Conservation (phyloP, 495 filamentous ascomycete species). For the Penicillium parvum region DNA sequence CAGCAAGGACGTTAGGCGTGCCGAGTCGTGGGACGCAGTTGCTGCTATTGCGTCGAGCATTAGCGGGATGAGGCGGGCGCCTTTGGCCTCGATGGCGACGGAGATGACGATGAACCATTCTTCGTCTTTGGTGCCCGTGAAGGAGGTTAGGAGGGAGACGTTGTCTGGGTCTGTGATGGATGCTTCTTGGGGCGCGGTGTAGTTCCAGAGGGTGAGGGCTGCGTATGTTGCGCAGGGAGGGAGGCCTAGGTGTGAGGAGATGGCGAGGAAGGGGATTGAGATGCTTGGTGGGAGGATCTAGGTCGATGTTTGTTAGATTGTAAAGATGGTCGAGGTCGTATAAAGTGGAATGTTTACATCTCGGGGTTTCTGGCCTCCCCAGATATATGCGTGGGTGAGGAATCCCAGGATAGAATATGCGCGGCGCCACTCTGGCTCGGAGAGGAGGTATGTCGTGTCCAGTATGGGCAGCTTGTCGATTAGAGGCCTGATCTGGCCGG, state of each 20-base stretch:
- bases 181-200: conserved; percentile 65
- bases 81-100: conserved; percentile 90
- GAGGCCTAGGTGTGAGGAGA: conserved; percentile 77
- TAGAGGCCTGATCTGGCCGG: conserved; percentile 65
- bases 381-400: conserved; percentile 88
- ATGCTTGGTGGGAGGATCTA: conserved; percentile 78
- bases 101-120: conserved; percentile 97
- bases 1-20: conserved; percentile 65
- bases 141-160: conserved; percentile 73
- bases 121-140: conserved; percentile 90
- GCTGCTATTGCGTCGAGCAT: conserved; percentile 84
- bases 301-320: background rate
- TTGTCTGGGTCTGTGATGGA: conserved; percentile 79
- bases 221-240: conserved; percentile 94
- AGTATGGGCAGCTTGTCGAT: conserved; percentile 76
- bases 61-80: conserved; percentile 72
- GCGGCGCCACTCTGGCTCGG: conserved; percentile 84
- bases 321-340: background rate
- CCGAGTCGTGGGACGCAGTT: conserved; percentile 56
- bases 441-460: conserved; percentile 64
- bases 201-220: conserved; percentile 89
- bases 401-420: conserved; percentile 84
- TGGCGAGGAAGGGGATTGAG: conserved; percentile 70
- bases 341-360: conserved; percentile 46
- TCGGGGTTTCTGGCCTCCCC: conserved; percentile 79